Evolutionary conservation across 768 basidiomycete species (phyloP), one percentile per base, ranked within the genome.

Genomic region (Termitomyces bulborhizus): DNA sequence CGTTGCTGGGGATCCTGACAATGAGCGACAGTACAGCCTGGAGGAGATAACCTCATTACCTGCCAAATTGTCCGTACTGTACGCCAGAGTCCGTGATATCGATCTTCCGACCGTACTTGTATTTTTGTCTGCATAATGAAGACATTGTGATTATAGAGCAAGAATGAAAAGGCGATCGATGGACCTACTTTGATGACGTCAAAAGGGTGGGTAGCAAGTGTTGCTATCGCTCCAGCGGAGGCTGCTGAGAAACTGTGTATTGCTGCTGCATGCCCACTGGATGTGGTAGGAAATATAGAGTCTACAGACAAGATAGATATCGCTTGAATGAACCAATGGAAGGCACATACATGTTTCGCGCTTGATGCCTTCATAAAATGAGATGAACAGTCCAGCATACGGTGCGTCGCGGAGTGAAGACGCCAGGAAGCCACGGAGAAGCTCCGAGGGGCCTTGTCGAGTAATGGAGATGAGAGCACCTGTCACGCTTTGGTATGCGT

Each of bases 371-470:
- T 98, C 94, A 65, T 98, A 98, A 56, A 87, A 82, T 2, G 93
- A 81, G 36, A 96, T 76, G 62, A 94, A 98, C 6, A 97, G 69
- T 3, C 94, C 95, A 1, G 95, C 93, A 63, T 95, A 93, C 0
- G 95, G 95, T 12, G 93, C 95, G 68, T 98, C 95, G 46, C 95
- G 82, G n/a, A 94, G 75, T 1, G 93, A 89, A 1, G 93, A 92
- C 1, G 93, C 90, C 24, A 88, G 63, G 64, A 93, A 87, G 0
- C 95, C 95, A 46, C 90, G 86, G 64, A 94, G 82, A 29, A 95
- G 74, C 59, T 92, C 93, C 24, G 83, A 80, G 4, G 90, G 83
- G 2, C 94, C 93, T 64, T 78, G 77, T n/a, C 82, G 84, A 2
- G 75, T 68, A 37, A 92, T 78, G 8, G 83, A 77, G 4, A 72